Conservation (phyloP, 192 early-diverging fungal species). For the Allomyces arbusculus region DNA sequence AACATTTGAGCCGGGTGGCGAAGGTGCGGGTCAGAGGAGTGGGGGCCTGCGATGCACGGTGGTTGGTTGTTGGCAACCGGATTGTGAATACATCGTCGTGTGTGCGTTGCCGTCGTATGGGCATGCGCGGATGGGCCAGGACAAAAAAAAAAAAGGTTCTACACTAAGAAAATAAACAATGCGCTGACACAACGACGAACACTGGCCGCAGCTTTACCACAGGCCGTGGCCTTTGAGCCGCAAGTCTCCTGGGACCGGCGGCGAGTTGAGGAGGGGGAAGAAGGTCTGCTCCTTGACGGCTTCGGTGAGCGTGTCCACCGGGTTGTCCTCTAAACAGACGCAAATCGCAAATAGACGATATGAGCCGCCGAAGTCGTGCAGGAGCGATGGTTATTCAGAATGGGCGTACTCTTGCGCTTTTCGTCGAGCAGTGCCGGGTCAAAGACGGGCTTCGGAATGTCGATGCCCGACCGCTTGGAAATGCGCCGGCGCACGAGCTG, state of each 20-base stretch:
- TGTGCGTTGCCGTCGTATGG: too few species aligned
- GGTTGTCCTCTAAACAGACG: slow-evolving; percentile 9
- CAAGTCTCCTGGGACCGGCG: slow-evolving; percentile 10
- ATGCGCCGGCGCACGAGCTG: slow-evolving; percentile 15
- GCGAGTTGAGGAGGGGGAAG: slow-evolving; percentile 11
- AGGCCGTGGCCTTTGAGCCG: not conserved
- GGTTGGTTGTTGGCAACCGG: too few species aligned
- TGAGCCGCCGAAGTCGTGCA: too few species aligned
- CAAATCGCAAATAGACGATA: not conserved
- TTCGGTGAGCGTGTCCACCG: slow-evolving; percentile 11
- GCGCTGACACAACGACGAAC: too few species aligned
- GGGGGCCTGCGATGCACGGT: too few species aligned
- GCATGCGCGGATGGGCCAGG: too few species aligned
- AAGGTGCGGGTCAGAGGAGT: too few species aligned
- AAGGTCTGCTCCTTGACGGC: slow-evolving; percentile 13
- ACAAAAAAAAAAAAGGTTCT: too few species aligned
- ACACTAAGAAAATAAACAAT: too few species aligned
- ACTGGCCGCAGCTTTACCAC: not conserved
- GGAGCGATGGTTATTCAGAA: too few species aligned
- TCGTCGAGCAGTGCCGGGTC: slow-evolving; percentile 14
- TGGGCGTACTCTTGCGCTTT: slow-evolving; percentile 4
- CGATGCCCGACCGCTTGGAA: slow-evolving; percentile 11
- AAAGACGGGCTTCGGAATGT: slow-evolving; percentile 14
- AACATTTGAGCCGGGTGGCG: slow-evolving; percentile 34
- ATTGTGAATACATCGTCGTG: too few species aligned